Base-by-base conservation (phyloP, 257 asterid genomes). In the Apocynum venetum region DNA sequence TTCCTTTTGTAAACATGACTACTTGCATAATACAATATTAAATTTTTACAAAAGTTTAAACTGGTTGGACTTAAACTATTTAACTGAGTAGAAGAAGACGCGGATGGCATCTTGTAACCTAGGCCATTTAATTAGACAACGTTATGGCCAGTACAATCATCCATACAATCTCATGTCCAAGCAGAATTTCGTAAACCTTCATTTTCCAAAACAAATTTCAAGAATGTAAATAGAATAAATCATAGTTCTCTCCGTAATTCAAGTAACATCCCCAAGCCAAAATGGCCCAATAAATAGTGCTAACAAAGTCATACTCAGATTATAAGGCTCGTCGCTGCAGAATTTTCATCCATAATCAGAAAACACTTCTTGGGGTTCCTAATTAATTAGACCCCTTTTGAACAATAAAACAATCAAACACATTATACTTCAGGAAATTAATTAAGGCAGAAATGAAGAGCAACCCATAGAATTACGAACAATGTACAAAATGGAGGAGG, bases 401-500 rank as follows among this genome's bases (percentile, higher is more conserved):
- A 67, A 67, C 49, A 67, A 11, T 6, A 41, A 41, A 68, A 43
- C 71, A 68, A 60, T 31, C 66, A 60, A n/a, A 60, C 74, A 70
- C 35, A 44, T 19, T 17, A 48, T 10, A 57, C 10, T 14, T 0
- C 10, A 44, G 40, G 8, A 71, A 36, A 3, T 17, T 9, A 36
- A 3, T 17, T 9, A 48, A 63, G 46, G 15, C 31, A 31, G 35
- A 46, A 1, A 0, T 8, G 40, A 36, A 15, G 4, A 36, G 20
- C 7, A 8, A 14, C 0, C 8, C 25, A 55, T 14, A 47, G 46
- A 71, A 43, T 8, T 19, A 66, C 65, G 52, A 52, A 92, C 98
- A 89, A 2, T 89, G 89, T 5, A 78, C 92, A 77, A 94, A 92
- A 2, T 79, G 84, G 46, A 90, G 77, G 75, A 92, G 90, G 68